phyloP scores from a whole-genome alignment of 2,329 filamentous ascomycete genomes.

The Tolypocladium capitatum region DNA sequence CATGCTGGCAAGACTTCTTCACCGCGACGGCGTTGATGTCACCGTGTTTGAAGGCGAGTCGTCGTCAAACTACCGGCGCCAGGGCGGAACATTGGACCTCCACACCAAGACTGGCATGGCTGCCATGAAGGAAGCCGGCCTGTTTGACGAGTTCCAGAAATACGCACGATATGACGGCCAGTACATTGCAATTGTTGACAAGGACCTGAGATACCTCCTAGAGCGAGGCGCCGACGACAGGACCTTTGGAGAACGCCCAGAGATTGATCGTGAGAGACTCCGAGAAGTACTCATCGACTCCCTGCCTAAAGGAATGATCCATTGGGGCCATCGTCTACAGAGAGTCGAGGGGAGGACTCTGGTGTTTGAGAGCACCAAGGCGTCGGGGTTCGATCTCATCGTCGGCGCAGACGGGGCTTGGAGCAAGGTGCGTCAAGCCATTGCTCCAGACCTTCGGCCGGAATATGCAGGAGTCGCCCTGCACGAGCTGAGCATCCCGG shows the following conservation, averaged over 20 bases:
- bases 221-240: slow-evolving; percentile 16
- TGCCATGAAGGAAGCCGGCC: slow-evolving; percentile 34
- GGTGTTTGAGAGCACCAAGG: slow-evolving; percentile 22
- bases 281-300: slow-evolving; percentile 30
- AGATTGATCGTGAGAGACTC: slow-evolving; percentile 37
- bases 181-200: slow-evolving; percentile 31
- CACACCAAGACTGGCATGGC: slow-evolving; percentile 36
- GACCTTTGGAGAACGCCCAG: slow-evolving; percentile 23
- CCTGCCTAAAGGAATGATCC: slow-evolving; percentile 28
- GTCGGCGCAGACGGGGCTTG: slow-evolving; percentile 24
- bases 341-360: slow-evolving; percentile 22
- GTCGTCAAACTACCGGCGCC: slow-evolving; percentile 28
- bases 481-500: slow-evolving; percentile 27
- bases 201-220: slow-evolving; percentile 21
- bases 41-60: slow-evolving; percentile 37
- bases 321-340: slow-evolving; percentile 31
- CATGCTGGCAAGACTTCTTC: slow-evolving; percentile 33
- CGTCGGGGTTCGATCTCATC: slow-evolving; percentile 24
- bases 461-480: slow-evolving; percentile 31
- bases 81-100: slow-evolving; percentile 42
- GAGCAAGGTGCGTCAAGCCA: slow-evolving; percentile 19
- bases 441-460: slow-evolving; percentile 25
- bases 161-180: slow-evolving; percentile 39
- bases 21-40: slow-evolving; percentile 28
- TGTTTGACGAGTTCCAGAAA: slow-evolving; percentile 36